Evolutionary conservation across 768 basidiomycete species (phyloP), one percentile per base, ranked within the genome.

Genomic region (Leccinum disarticulatum): DNA sequence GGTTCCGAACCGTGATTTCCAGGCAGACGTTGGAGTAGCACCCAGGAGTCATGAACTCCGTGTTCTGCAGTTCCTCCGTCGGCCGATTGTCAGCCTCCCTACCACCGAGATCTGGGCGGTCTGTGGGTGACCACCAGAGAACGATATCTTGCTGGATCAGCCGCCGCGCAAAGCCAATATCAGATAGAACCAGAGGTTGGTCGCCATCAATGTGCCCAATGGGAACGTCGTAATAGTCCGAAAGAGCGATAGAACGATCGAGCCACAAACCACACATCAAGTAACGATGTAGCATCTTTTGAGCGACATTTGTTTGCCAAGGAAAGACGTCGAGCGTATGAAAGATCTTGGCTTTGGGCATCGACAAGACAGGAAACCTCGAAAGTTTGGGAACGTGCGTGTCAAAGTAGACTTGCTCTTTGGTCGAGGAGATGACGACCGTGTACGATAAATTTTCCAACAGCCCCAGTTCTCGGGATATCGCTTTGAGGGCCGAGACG

Each of bases 71-170:
- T 48, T 95, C 94, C 59, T 93, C 91, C 1, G 81, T 76, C 1
- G 86, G 83, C 50, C 88, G 81, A 55, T 82, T 83, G 73, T 98
- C 96, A 51, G 93, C 86, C 70, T 99, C 95, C 53, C 88, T 83
- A 4, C 97, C 97, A 35, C 97, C 97, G 0, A 98, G 80, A 75
- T 99, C 97, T 3, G 97, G 95, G 19, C 83, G 83, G 31, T 92
- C 86, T 4, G 88, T 85, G 2, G 89, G 82, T 9, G 97, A 96
- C 97, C 97, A 99, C 97, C 97, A 99, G 3, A 99, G 79, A 3
- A 98, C 80, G 68, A 92, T 86, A 67, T 98, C 97, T 62, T 98
- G 93, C 51, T 88, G 86, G 31, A 88, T 77, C 55, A 98, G 76
- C 46, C 91, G 85, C 43, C 96, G 87, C 2, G 97, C 92, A 66